Evolutionary conservation across 768 basidiomycete genomes (phyloP).

Genomic region (Mycena belliarum): DNA sequence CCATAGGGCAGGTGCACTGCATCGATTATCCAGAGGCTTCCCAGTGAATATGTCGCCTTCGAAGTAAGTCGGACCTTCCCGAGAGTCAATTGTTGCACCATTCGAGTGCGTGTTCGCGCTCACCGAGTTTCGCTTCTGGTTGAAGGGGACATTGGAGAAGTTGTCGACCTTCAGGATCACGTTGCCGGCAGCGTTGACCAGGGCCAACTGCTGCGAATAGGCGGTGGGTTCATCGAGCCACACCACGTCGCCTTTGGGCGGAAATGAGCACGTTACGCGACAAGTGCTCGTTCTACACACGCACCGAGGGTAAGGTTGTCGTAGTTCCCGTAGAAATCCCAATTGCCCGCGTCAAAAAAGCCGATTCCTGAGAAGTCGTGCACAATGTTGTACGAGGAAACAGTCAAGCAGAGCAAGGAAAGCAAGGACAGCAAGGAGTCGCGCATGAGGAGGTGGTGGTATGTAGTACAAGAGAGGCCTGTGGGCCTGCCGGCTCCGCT

Average conservation of each 20-base stretch:
- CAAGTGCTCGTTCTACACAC: neutral
- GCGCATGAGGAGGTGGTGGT: conserved; percentile 19
- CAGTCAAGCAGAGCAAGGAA: conserved; percentile 3
- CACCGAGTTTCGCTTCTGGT: conserved; percentile 62
- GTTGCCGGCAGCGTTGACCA: conserved; percentile 48
- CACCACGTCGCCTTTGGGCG: conserved; percentile 46
- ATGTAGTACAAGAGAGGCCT: conserved; percentile 4
- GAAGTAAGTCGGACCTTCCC: conserved; percentile 47
- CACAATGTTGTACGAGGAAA: conserved; percentile 33
- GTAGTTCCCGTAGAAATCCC: conserved; percentile 41
- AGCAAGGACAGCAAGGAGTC: conserved; percentile 7
- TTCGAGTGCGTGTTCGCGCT: conserved; percentile 20
- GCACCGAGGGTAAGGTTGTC: conserved; percentile 38
- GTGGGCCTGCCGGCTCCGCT: conserved; percentile 14
- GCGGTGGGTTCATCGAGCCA: conserved; percentile 44
- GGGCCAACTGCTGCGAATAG: conserved; percentile 43
- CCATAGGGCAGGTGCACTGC: conserved; percentile 50
- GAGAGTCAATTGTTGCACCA: neutral
- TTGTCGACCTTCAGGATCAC: conserved; percentile 67
- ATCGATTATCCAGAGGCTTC: conserved; percentile 47
- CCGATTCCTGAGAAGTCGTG: conserved; percentile 38
- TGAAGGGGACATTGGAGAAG: conserved; percentile 45
- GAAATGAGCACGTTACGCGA: neutral
- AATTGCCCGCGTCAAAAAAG: conserved; percentile 42
- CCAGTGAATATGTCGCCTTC: conserved; percentile 41